Conservation (phyloP, 2,329 filamentous ascomycete species). For the Botrytis pseudocinerea region DNA sequence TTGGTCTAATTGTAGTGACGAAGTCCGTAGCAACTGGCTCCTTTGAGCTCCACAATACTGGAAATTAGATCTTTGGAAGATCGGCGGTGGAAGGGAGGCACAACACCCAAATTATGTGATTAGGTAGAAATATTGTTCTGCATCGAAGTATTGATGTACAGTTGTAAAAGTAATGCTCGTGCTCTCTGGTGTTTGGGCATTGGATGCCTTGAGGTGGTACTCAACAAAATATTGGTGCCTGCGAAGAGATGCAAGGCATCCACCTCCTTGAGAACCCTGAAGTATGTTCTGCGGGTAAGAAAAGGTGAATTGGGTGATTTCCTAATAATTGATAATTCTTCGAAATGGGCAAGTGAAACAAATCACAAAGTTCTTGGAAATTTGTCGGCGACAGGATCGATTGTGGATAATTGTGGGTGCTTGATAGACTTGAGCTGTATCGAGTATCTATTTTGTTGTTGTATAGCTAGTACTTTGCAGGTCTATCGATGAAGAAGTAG, state of each 20-base stretch:
- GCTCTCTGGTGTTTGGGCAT: not conserved
- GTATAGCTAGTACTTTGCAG: not conserved
- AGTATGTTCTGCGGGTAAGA: not conserved
- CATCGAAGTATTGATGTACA: not conserved
- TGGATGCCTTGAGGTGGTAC: constrained; percentile 2
- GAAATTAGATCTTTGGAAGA: constrained; percentile 13
- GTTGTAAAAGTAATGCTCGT: not conserved
- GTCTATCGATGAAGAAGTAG: constrained; percentile 1
- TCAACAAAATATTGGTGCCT: constrained; percentile 15
- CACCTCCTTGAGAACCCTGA: constrained; percentile 3
- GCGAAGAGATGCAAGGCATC: constrained; percentile 14
- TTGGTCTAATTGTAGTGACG: constrained; percentile 7
- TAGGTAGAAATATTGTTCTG: constrained; percentile 8
- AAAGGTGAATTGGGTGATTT: not conserved
- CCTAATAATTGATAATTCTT: not conserved
- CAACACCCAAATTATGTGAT: not conserved
- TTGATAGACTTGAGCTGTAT: not conserved
- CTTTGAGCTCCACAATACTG: constrained; percentile 8
- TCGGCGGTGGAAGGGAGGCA: constrained; percentile 2
- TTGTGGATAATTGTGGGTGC: not conserved
- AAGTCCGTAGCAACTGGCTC: not conserved
- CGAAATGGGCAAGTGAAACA: not conserved
- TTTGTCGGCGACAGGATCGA: not conserved
- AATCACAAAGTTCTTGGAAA: too few species aligned
- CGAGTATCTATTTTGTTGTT: not conserved